Base-by-base conservation (phyloP, 306 rosid species). In the Dryas alaskensis region DNA sequence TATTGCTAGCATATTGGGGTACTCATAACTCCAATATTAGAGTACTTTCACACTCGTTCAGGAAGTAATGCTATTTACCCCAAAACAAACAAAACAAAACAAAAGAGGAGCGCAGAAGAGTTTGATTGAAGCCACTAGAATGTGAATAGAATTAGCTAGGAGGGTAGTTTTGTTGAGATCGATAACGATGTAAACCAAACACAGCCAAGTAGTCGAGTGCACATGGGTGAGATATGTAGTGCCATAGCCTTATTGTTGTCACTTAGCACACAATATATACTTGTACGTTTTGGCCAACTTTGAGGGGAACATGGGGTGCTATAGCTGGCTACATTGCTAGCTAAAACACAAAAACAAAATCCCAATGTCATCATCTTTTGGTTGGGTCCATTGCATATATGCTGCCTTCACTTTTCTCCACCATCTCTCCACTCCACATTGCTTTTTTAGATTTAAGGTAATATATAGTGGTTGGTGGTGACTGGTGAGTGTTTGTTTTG, bases 301-400 rank as follows among this genome's bases (percentile, higher is more conserved):
- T 66, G 73, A 80, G 61, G 67, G 73, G 78, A 73, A 71, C 74
- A 78, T 73, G 78, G 81, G 81, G 69, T 59, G 57, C 76, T 87
- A 73, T 66, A 60, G 78, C 84, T 80, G 82, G 72, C 78, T 43
- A 13, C 50, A 39, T 12, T 81, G 79, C n/a, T 8, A 16, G 54
- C 88, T 83, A 86, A 78, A 81, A 87, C 87, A 90, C 97, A 89
- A 89, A 89, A 87, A 82, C 82, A 76, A 81, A 81, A 84, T 93
- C 82, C 84, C 84, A 60, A 66, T 17, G 62, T 67, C 10, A 54
- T 62, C 27, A 73, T 81, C 81, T 82, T 74, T 76, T 45, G 59
- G 73, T 71, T 80, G 66, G 78, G 76, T 67, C 85, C 85, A 67
- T 40, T 43, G 10, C 52, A 69, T 31, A 12, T 67, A 65, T 86